Evolutionary conservation across 108 stramenopile species (phyloP).

Genomic region (Fragilariopsis cylindrus): DNA sequence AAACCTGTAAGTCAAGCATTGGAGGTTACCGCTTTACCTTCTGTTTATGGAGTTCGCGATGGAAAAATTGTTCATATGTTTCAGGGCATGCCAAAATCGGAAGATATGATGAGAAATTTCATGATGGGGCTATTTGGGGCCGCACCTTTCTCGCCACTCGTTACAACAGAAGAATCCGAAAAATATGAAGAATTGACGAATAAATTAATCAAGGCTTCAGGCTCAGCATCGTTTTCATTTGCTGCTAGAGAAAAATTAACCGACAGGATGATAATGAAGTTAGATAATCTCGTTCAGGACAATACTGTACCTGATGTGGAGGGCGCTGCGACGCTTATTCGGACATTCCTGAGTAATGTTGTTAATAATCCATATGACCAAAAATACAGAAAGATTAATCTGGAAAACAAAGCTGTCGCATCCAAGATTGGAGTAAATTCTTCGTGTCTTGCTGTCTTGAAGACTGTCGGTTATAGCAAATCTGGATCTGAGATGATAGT

Average conservation of each 20-base stretch:
- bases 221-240: constrained; percentile 77
- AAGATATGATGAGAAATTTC: constrained; percentile 74
- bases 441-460: constrained; percentile 59
- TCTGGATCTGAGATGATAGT: constrained; percentile 46
- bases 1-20: constrained; percentile 62
- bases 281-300: constrained; percentile 69
- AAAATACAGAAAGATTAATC: constrained; percentile 77
- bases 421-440: constrained; percentile 54
- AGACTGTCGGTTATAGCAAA: constrained; percentile 63
- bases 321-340: constrained; percentile 64
- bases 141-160: constrained; percentile 61
- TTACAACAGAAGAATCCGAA: constrained; percentile 51
- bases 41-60: constrained; percentile 80
- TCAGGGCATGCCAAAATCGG: constrained; percentile 77
- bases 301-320: constrained; percentile 67
- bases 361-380: constrained; percentile 64
- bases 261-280: constrained; percentile 44
- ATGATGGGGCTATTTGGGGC: constrained; percentile 79
- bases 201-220: constrained; percentile 69
- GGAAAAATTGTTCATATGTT: constrained; percentile 84
- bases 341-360: constrained; percentile 70
- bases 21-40: constrained; percentile 82
- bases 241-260: constrained; percentile 71
- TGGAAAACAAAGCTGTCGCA: constrained; percentile 72
- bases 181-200: constrained; percentile 65